Conservation (phyloP, 2,329 filamentous ascomycete species). For the Penicillium italicum region DNA sequence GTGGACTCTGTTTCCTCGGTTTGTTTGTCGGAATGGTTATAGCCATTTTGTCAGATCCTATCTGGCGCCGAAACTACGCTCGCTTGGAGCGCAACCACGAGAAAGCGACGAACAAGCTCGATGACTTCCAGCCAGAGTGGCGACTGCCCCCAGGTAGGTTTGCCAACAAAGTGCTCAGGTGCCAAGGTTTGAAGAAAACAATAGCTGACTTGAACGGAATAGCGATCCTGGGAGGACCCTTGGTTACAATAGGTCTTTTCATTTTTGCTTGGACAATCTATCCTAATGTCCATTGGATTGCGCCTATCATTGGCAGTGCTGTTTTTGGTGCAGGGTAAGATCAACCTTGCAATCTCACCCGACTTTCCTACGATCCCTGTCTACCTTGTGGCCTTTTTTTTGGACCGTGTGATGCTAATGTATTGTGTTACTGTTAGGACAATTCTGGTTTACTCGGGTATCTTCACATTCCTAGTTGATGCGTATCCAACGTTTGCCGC, state of each 20-base stretch:
- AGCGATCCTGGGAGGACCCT: conserved; percentile 66
- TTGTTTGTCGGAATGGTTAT: conserved; percentile 48
- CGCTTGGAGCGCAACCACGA: conserved; percentile 42
- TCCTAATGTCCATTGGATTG: conserved; percentile 68
- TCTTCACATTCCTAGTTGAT: conserved; percentile 84
- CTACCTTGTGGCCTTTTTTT: conserved; percentile 1
- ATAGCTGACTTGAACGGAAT: neutral
- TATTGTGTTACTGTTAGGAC: conserved; percentile 49
- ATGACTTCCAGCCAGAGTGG: conserved; percentile 76
- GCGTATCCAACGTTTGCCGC: conserved; percentile 48
- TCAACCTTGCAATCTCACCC: conserved; percentile 22
- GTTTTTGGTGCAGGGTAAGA: conserved; percentile 69
- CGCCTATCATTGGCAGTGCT: conserved; percentile 67
- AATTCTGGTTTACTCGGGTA: conserved; percentile 73
- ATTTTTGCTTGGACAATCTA: conserved; percentile 87
- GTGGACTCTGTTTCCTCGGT: conserved; percentile 70
- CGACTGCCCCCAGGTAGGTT: conserved; percentile 65
- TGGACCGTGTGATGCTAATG: too few species aligned
- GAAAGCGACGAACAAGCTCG: conserved; percentile 29
- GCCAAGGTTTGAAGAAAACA: neutral
- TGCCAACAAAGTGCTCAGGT: neutral
- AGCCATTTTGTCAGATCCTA: conserved; percentile 44
- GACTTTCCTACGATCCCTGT: conserved; percentile 3
- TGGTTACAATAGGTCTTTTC: conserved; percentile 79
- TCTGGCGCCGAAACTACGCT: conserved; percentile 46